A percentile compares a stretch with the other conserved stretches of the same genome.
Evolutionary conservation across 1,284 basidiomycete species (phyloP).

Genomic region (Cutaneotrichosporon sp.): DNA sequence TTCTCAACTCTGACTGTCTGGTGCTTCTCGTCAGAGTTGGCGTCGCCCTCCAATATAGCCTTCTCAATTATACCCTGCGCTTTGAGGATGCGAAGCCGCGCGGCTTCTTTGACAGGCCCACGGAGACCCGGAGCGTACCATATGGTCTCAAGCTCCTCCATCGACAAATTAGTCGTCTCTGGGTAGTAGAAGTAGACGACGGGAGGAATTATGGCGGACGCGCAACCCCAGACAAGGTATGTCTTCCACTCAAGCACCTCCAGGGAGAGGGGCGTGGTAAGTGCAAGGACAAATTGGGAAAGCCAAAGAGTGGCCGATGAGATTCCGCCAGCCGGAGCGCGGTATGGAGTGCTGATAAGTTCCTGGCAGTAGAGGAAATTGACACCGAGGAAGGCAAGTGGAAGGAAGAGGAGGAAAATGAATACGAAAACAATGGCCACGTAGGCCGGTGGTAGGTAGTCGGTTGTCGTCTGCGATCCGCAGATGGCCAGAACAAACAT

Average conservation of each 20-base stretch:
- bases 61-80: not conserved
- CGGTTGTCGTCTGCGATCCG: conserved; percentile 26
- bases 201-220: conserved; percentile 20
- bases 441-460: conserved; percentile 26
- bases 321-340: conserved; percentile 30
- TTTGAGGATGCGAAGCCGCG: conserved; percentile 9
- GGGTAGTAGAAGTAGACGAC: conserved; percentile 33
- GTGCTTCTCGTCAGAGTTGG: not conserved
- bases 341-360: conserved; percentile 29
- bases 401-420: conserved; percentile 31
- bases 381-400: conserved; percentile 31
- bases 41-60: not conserved
- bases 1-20: not conserved
- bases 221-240: conserved; percentile 26
- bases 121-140: conserved; percentile 7
- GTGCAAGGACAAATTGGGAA: conserved; percentile 22
- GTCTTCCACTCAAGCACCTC: conserved; percentile 23
- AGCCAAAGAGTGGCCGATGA: conserved; percentile 30
- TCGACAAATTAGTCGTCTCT: conserved; percentile 29
- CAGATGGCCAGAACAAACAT: conserved; percentile 34
- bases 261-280: conserved; percentile 29
- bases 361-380: conserved; percentile 34
- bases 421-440: conserved; percentile 31
- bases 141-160: conserved; percentile 31
- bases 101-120: conserved; percentile 9